Percentiles rank a stretch among this genome's conserved stretches.
These are phyloP conservation scores for Phytophthora idaei DNA, from an alignment of 352 stramenopile genomes.

Conservation along the genomic window DNA sequence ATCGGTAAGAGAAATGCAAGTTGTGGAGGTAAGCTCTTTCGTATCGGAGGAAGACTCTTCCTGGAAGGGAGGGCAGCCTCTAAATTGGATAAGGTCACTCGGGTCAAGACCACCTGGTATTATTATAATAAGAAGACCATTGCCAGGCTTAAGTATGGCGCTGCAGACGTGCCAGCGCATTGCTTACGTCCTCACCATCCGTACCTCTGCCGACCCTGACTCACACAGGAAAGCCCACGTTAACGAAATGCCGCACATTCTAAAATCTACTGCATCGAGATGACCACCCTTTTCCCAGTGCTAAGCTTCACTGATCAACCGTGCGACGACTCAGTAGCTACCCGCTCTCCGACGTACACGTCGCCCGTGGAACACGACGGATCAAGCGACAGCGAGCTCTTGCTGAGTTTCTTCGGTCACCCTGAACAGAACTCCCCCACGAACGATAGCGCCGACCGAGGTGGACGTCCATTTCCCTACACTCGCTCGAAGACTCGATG, in stretches of 20 bases:
- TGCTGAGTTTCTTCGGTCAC: constrained; percentile 15
- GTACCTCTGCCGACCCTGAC: constrained; percentile 16
- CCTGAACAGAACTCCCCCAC: not conserved
- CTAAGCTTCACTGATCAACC: not conserved
- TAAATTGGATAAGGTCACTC: constrained; percentile 15
- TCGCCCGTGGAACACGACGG: constrained; percentile 10
- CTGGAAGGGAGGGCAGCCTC: not conserved
- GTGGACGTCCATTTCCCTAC: constrained; percentile 25
- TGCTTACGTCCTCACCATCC: constrained; percentile 18
- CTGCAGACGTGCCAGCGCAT: constrained; percentile 9
- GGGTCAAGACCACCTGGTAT: not conserved
- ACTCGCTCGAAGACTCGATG: constrained; percentile 30
- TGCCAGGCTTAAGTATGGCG: constrained; percentile 5
- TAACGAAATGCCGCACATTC: constrained; percentile 12
- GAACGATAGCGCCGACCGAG: constrained; percentile 5
- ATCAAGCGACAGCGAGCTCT: constrained; percentile 23
- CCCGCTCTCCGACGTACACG: constrained; percentile 21
- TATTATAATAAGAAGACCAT: not conserved
- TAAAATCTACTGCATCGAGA: constrained; percentile 13
- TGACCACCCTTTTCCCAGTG: constrained; percentile 9
- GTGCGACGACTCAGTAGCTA: constrained; percentile 9
- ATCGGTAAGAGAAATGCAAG: not conserved
- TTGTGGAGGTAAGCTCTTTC: not conserved
- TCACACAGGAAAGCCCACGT: not conserved
- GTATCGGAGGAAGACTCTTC: not conserved